Conservation (phyloP, 164 flowering plant genomes). For the Liquidambar formosana region DNA sequence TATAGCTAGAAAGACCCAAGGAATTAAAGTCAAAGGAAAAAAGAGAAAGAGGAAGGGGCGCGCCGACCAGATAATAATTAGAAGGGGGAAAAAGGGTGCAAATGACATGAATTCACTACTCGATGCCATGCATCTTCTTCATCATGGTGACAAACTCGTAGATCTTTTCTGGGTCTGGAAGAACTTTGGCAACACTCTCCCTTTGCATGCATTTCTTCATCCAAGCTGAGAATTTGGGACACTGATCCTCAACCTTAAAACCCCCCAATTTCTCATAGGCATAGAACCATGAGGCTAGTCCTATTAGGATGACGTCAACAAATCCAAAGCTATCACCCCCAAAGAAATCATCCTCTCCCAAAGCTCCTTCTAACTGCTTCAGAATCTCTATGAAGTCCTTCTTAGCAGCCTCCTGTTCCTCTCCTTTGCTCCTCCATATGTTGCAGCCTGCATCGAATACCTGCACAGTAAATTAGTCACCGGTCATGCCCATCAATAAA, state of each 20-base stretch:
- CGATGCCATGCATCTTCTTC: slow-evolving; percentile 52
- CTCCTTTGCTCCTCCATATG: slow-evolving; percentile 52
- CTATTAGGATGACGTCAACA: slow-evolving; percentile 38
- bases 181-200: slow-evolving; percentile 40
- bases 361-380: slow-evolving; percentile 50
- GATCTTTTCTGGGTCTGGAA: slow-evolving; percentile 48
- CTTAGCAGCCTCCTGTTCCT: slow-evolving; percentile 36
- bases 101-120: slow-evolving; percentile 13
- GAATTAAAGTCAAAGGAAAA: too few species aligned
- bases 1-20: too few species aligned
- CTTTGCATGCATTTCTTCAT: slow-evolving; percentile 46
- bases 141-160: slow-evolving; percentile 38
- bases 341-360: slow-evolving; percentile 50
- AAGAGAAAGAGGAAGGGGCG: too few species aligned
- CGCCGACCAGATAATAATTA: too few species aligned
- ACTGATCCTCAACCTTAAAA: slow-evolving; percentile 44
- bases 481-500: too few species aligned
- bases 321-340: slow-evolving; percentile 52
- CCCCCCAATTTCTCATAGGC: slow-evolving; percentile 44
- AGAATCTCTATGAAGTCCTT: slow-evolving; percentile 45
- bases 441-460: slow-evolving; percentile 35
- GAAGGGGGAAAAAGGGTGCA: too few species aligned
- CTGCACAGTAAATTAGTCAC: slow-evolving; percentile 17
- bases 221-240: slow-evolving; percentile 56
- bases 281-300: slow-evolving; percentile 44